phyloP scores from a whole-genome alignment of 495 filamentous ascomycete species.

The Penicillium flavigenum region DNA sequence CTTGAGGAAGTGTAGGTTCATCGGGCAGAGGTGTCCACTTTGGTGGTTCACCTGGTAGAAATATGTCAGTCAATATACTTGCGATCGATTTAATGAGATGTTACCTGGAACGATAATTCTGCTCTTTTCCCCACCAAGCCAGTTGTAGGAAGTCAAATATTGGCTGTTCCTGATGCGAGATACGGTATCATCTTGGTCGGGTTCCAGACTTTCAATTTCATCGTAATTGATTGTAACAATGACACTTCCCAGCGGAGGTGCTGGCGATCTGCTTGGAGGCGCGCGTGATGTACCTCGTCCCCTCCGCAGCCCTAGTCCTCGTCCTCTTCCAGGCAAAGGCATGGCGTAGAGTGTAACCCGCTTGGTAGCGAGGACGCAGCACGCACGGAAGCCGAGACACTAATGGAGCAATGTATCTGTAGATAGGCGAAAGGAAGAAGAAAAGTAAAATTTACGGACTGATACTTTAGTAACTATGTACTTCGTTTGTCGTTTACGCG shows the following conservation, averaged over 20 bases:
- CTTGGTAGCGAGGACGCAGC: not conserved
- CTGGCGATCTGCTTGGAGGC: not conserved
- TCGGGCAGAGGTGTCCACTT: constrained; percentile 53
- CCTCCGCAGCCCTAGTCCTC: constrained; percentile 2
- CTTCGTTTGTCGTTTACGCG: not conserved
- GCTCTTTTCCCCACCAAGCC: constrained; percentile 38
- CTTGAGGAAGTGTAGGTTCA: constrained; percentile 42
- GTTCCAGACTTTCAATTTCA: constrained; percentile 17
- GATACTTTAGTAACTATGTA: too few relatives aligned
- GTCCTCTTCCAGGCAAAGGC: not conserved
- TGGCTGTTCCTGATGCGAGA: constrained; percentile 24
- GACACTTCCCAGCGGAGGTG: constrained; percentile 25
- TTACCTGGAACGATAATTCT: constrained; percentile 56
- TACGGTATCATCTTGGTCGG: not conserved
- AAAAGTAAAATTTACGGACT: not conserved
- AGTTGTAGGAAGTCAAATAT: constrained; percentile 56
- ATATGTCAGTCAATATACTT: not conserved
- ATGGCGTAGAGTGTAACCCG: not conserved
- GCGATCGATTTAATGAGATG: not conserved
- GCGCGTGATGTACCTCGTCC: not conserved
- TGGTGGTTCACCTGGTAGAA: constrained; percentile 53
- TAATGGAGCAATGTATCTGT: not conserved
- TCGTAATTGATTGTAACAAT: constrained; percentile 20
- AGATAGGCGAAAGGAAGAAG: not conserved
- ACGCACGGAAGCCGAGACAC: not conserved